Base-by-base conservation (phyloP, 768 basidiomycete genomes). In the Guyanaporus albipodus region DNA sequence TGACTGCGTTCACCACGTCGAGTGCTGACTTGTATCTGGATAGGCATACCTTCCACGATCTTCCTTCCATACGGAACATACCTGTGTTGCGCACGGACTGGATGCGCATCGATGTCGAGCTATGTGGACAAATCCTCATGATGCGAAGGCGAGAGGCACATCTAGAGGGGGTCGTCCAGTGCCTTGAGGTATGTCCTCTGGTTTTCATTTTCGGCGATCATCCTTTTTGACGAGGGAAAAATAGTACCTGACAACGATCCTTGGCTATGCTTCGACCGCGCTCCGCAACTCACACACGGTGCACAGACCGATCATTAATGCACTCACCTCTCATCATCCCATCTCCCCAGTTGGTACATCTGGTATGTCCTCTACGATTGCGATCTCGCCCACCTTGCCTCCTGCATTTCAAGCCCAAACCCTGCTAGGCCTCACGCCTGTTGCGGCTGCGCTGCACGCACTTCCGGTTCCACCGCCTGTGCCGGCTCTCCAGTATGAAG, bases 91-190 rank as follows among this genome's bases (percentile, higher is more conserved):
- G 75, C 3, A 50, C 73, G 7, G 83, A 88, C 44, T 72, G 77
- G 56, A 86, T 91, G 85, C 77, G 74, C 40, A 79, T 87, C 33
- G 88, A 91, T 56, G 88, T 89, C 29, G 86, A 85, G 56, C 71
- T 91, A 14, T 83, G 83, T 57, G 85, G 84, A 4, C 83, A 90
- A 58, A 61, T 86, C 38, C 70, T 91, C 18, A 75, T 84, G 53
- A 79, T 88, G 79, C 70, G 68, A 27, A 70, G 87, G 34, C 74
- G 87, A 56, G 82, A 83, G 59, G 70, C 73, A 48, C 87, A 90
- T 62, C 68, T 91, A 28, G 70, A 68, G 44, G 83, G 85, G 58
- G 79, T 87, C 24, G 58, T 82, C 11, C 68, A 73, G 15, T 82
- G 79, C 55, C 70, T 87, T 27, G 70, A 78, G 59, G 85, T 77